phyloP scores from a whole-genome alignment of 768 basidiomycete genomes.

The Kwoniella sp. region DNA sequence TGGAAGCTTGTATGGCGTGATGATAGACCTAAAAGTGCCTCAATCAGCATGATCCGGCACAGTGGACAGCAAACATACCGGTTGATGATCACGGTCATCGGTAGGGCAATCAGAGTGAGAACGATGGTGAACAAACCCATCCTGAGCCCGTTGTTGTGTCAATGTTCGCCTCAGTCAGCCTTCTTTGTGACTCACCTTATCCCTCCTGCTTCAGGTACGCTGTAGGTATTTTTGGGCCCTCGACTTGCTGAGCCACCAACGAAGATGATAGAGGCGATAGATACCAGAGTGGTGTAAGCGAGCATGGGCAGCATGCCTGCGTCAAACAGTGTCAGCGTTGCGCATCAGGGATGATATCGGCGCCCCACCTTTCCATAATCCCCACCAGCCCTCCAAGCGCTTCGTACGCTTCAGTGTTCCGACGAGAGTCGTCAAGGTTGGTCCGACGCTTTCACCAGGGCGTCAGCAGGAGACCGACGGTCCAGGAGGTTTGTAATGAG shows the following conservation, averaged over 20 bases:
- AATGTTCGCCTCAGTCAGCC: neutral
- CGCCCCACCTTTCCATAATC: slow-evolving; percentile 45
- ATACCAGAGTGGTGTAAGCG: slow-evolving; percentile 41
- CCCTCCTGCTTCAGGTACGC: slow-evolving; percentile 47
- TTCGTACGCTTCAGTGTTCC: slow-evolving; percentile 46
- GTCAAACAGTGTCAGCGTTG: neutral
- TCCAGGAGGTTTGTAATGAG: neutral
- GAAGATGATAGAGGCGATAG: slow-evolving; percentile 47
- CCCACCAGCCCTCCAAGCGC: slow-evolving; percentile 48
- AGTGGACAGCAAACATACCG: slow-evolving; percentile 26
- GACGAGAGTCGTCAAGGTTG: slow-evolving; percentile 42
- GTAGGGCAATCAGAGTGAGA: slow-evolving; percentile 45
- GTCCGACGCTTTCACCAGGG: slow-evolving; percentile 50
- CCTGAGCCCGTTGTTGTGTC: slow-evolving; percentile 4
- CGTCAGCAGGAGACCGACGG: too few species aligned
- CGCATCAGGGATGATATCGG: neutral
- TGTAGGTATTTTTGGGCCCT: slow-evolving; percentile 47
- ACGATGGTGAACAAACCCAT: slow-evolving; percentile 49
- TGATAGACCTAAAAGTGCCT: slow-evolving; percentile 48
- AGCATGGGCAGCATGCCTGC: slow-evolving; percentile 44
- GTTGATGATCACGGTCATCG: slow-evolving; percentile 49
- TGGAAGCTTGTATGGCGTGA: slow-evolving; percentile 49
- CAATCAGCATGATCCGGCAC: neutral
- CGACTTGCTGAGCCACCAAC: slow-evolving; percentile 44
- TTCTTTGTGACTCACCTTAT: slow-evolving; percentile 23